These are phyloP conservation scores for Ephemerocybe angulata DNA, from an alignment of 768 basidiomycete genomes.

Conservation along the genomic window DNA sequence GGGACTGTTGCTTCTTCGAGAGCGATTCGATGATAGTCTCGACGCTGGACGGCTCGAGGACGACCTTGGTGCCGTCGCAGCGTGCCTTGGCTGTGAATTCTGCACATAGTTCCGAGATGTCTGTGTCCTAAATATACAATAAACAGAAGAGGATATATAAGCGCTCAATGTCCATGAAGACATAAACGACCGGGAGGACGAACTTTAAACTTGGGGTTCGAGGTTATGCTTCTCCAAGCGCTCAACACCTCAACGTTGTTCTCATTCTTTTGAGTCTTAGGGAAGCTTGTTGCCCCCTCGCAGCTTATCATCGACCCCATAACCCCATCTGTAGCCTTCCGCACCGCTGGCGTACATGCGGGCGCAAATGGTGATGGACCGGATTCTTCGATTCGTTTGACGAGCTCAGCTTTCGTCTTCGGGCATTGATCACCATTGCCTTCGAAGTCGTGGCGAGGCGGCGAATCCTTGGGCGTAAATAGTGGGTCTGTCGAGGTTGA, in stretches of 20 bases:
- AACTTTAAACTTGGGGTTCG: constrained; percentile 76
- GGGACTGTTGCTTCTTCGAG: constrained; percentile 23
- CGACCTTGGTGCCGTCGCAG: constrained; percentile 82
- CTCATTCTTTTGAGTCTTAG: constrained; percentile 64
- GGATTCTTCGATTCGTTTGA: constrained; percentile 43
- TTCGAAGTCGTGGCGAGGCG: constrained; percentile 17
- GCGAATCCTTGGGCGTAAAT: constrained; percentile 32
- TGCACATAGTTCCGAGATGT: constrained; percentile 73
- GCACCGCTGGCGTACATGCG: constrained; percentile 20
- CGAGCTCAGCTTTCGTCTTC: constrained; percentile 28
- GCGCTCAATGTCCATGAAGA: constrained; percentile 1
- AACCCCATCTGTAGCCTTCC: constrained; percentile 42
- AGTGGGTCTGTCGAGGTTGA: constrained; percentile 32
- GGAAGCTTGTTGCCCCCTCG: constrained; percentile 57
- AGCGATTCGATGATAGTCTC: constrained; percentile 44
- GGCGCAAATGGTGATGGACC: constrained; percentile 64
- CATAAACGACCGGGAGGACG: constrained; percentile 7
- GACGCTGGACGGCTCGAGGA: constrained; percentile 58
- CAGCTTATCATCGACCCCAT: constrained; percentile 60
- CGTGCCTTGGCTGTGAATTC: constrained; percentile 80
- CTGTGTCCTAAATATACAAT: constrained; percentile 51
- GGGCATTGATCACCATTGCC: constrained; percentile 16
- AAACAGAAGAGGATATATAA: constrained; percentile 11
- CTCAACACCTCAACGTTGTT: constrained; percentile 74
- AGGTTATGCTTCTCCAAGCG: constrained; percentile 76